phyloP scores from a whole-genome alignment of 768 basidiomycete species.

The Suillus paluster region DNA sequence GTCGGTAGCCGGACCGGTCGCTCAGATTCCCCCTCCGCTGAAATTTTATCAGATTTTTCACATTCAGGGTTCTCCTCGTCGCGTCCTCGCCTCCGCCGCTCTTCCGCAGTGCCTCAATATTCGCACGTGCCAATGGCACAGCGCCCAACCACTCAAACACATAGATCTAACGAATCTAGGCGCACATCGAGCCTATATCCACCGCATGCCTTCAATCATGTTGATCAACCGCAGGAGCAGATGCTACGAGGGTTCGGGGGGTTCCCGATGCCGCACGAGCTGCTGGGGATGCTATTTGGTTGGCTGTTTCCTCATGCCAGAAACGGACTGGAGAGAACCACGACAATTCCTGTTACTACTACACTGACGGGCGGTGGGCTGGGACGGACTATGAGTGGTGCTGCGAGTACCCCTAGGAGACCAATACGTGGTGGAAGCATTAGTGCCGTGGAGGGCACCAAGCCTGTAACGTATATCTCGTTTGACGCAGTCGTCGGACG shows the following conservation, averaged over 20 bases:
- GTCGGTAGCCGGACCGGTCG: conserved; percentile 28
- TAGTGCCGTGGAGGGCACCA: conserved; percentile 45
- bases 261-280: conserved; percentile 70
- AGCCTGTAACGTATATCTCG: conserved; percentile 76
- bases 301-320: conserved; percentile 67
- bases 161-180: conserved; percentile 6
- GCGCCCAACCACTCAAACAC: conserved; percentile 19
- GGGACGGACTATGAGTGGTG: conserved; percentile 23
- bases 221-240: conserved; percentile 13
- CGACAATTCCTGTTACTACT: conserved; percentile 78
- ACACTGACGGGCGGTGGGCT: conserved; percentile 47
- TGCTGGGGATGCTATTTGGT: conserved; percentile 53
- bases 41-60: conserved; percentile 12
- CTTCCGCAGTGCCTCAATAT: conserved; percentile 14
- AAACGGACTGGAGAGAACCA: conserved; percentile 61
- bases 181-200: conserved; percentile 14
- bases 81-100: conserved; percentile 19
- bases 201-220: conserved; percentile 20
- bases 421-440: conserved; percentile 3
- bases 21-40: conserved; percentile 15
- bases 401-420: conserved; percentile 35
- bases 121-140: conserved; percentile 22
- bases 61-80: neutral
- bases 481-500: conserved; percentile 86
- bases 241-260: conserved; percentile 66